Percentiles rank a stretch among this genome's conserved stretches.
Conservation (phyloP, 2,329 filamentous ascomycete genomes). For the Cercospora beticola region DNA sequence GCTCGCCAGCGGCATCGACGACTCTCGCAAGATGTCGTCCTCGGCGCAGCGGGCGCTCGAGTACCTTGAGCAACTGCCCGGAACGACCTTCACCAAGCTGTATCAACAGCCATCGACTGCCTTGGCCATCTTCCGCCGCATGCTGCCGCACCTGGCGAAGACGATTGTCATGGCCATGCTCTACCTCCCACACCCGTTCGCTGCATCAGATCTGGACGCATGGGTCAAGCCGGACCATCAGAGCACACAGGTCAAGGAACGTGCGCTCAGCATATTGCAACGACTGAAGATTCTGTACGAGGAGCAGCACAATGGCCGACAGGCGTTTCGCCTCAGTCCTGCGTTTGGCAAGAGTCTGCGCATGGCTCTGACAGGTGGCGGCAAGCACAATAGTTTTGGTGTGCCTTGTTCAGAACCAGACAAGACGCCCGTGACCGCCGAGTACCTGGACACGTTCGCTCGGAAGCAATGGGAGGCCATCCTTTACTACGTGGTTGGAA, state of each 20-base stretch:
- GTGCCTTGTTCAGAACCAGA: constrained; percentile 70
- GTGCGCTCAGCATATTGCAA: constrained; percentile 76
- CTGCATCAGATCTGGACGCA: constrained; percentile 74
- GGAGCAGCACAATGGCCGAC: constrained; percentile 60
- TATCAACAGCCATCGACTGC: constrained; percentile 96
- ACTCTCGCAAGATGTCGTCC: constrained; percentile 39
- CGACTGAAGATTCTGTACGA: constrained; percentile 82
- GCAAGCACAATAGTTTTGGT: constrained; percentile 84
- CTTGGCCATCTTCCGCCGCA: constrained; percentile 92
- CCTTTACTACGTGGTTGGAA: constrained; percentile 88
- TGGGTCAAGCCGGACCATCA: constrained; percentile 70
- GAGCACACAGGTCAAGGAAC: constrained; percentile 64
- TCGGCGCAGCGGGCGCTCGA: constrained; percentile 69
- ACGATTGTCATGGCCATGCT: constrained; percentile 93
- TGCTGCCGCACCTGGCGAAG: constrained; percentile 93
- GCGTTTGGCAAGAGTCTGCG: constrained; percentile 83
- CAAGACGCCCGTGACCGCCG: constrained; percentile 63
- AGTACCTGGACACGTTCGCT: constrained; percentile 81
- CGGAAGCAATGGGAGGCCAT: constrained; percentile 93
- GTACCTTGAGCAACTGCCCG: constrained; percentile 88
- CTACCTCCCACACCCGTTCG: constrained; percentile 80
- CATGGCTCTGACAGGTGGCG: constrained; percentile 76
- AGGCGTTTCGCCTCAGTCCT: constrained; percentile 72
- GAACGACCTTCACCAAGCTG: constrained; percentile 83
- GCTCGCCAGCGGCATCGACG: constrained; percentile 20